phyloP scores from a whole-genome alignment of 108 stramenopile genomes.

The Skeletonema grethae region DNA sequence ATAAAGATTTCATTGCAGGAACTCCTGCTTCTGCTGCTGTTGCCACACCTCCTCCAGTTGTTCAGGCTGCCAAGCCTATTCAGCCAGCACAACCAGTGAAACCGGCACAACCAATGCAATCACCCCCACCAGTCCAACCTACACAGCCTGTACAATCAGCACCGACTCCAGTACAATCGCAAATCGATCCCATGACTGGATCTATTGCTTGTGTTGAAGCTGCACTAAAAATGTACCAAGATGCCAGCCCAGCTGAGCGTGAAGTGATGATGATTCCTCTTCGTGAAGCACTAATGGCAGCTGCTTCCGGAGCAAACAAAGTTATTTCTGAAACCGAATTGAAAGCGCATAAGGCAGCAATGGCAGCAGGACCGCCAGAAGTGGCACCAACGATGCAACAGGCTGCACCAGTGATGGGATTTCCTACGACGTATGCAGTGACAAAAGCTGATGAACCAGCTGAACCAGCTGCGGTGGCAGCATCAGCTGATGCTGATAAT shows the following conservation, averaged over 20 bases:
- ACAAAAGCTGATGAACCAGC: constrained; percentile 31
- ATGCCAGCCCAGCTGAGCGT: constrained; percentile 56
- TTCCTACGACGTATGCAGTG: constrained; percentile 43
- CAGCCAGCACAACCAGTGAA: constrained; percentile 2
- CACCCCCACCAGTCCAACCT: constrained; percentile 15
- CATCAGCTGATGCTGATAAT: constrained; percentile 32
- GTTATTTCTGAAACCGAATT: constrained; percentile 50
- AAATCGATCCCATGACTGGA: constrained; percentile 46
- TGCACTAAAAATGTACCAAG: constrained; percentile 78
- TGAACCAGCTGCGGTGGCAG: constrained; percentile 6
- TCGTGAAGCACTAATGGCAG: constrained; percentile 72
- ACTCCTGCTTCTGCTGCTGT: constrained; percentile 10
- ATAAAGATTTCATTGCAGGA: neutral
- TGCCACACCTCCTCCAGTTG: neutral
- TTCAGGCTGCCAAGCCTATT: constrained; percentile 3
- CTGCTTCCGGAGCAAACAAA: constrained; percentile 57
- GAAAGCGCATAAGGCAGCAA: constrained; percentile 30
- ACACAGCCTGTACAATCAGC: constrained; percentile 12
- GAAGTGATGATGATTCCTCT: constrained; percentile 59
- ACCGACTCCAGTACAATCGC: constrained; percentile 13
- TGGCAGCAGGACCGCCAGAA: constrained; percentile 17
- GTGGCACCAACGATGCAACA: constrained; percentile 8
- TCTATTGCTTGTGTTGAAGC: constrained; percentile 79
- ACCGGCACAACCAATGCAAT: constrained; percentile 6
- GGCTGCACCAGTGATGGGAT: constrained; percentile 41